Evolutionary conservation across 106 monocot genomes (phyloP), one percentile per base, ranked within the genome.

Genomic region (Dendrobium nobile): DNA sequence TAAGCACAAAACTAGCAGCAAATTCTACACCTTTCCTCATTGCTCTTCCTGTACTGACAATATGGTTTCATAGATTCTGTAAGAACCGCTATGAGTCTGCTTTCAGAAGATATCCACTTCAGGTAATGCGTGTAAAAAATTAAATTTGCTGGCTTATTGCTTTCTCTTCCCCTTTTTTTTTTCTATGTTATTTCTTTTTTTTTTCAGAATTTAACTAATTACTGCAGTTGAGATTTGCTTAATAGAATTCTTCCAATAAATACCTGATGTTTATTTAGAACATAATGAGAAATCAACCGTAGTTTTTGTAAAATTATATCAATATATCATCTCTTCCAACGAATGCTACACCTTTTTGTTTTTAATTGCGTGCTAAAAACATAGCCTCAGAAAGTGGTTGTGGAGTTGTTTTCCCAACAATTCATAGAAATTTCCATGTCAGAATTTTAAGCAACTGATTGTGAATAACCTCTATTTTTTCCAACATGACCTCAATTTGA

Each of bases 51-150:
- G 84, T 93, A 41, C 37, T 90, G 67, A 93, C 93, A 41, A 84
- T 88, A 70, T 88, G 82, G 75, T 93, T 93, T 79, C 83, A 90
- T 75, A 82, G 20, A 79, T 93, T 58, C 78, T 90, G 90, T 85
- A 88, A 87, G 65, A 87, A 84, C 55, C 90, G 93, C 1, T 93
- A 82, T 78, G 87, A 93, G 67, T 85, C 93, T 26, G 93, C 93
- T 75, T 93, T 93, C 79, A 41, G 41, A 4, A 93, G 59, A 68
- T 86, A 87, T 61, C 90, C 93, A 4, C 78, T 93, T 44, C 90
- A 93, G 93, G 93, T 93, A 85, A 77, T 78, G 78, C 67, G 13
- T 55, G 2, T 31, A 55, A 55, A 6, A 24, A 67, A 22, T 4
- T n/a, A 5, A n/a, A 67, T 67, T 22, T 73, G 1, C 54, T 43